Evolutionary conservation across 352 stramenopile species (phyloP), one percentile per base, ranked within the genome.

Genomic region (Pythium oligandrum): DNA sequence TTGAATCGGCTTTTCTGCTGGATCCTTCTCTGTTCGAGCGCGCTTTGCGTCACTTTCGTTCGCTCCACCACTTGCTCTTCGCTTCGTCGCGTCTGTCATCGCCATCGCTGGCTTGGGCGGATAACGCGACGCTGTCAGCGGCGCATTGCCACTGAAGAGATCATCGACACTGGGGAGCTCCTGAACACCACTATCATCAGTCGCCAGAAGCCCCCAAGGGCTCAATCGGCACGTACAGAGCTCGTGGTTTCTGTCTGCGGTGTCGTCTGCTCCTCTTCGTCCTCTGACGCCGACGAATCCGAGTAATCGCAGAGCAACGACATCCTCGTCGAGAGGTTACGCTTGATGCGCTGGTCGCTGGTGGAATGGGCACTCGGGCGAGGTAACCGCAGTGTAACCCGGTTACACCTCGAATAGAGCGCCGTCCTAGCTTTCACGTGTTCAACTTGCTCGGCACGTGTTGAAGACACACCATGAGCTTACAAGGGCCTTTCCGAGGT

Each of bases 251-350:
- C 1, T 1, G 5, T 36, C 35, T 39, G 6, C 6, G 45, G 36
- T 40, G 35, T 47, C 38, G 33, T 26, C 10, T 36, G 42, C 36
- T 39, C 48, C 1, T 44, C 50, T 44, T 69, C 67, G 40, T 75
- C 64, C 12, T 79, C 68, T 66, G 69, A 71, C 17, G 60, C 44
- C 43, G 72, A 85, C 9, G 73, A 84, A 36, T 78, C 74, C 34
- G 81, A 89, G 50, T 87, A 82, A 30, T 76, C 76, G 34, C 73
- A 78, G 1, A 89, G 68, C 50, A 89, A 70, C 31, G 72, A 88
- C 63, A 75, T 75, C 3, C 5, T 54, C 17, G 17, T 26, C 17
- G 17, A 26, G 17, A 26, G 17, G 17, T 26, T 26, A 26, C 17
- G 17, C 17, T 26, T 26, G 17, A 26, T 26, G 17, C 17, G 17